Evolutionary conservation across 306 rosid species (phyloP), one percentile per base, ranked within the genome.

Genomic region (Abrus precatorius): DNA sequence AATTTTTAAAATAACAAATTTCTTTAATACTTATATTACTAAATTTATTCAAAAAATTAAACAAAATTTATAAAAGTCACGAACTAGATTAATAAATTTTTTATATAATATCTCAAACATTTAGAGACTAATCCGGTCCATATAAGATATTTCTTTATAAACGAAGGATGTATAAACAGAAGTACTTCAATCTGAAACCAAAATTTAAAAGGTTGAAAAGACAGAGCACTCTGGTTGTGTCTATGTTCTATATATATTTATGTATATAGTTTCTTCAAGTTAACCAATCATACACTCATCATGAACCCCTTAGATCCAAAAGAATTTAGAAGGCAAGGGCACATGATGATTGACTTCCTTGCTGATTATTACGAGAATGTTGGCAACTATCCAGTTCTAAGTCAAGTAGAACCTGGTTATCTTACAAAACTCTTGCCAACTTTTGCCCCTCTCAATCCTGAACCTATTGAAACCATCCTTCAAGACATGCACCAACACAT

Each of bases 291-390:
- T 52, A 10, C 49, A 14, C 20, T 20, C 84, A 75, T 27, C 79
- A 84, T 84, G 87, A 75, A 84, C 12, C 90, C 92, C 13, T 64
- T 89, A 61, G 85, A 91, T 76, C 90, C 87, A 1, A 86, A 84
- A 59, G 91, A 87, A 49, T 87, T 91, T 67, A 85, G 90, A 5
- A 75, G 71, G 76, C 90, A 91, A 80, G 95, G 91, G 11, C 88
- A 89, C 72, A 81, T 80, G 80, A 87, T 91, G 70, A 88, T 91
- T 9, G 95, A 91, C 57, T 89, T 84, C 65, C 85, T 91, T 10
- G 89, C 90, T 28, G 89, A 91, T 54, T 91, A 89, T 63, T 85
- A 91, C 67, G 52, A 82, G 11, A 81, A 86, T 9, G 54, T 91
- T 8, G 74, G 82, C 38, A 80, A 81, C 27, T 89, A 78, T 68